phyloP scores from a whole-genome alignment of 2,329 filamentous ascomycete species.

The Annulohypoxylon truncatum region DNA sequence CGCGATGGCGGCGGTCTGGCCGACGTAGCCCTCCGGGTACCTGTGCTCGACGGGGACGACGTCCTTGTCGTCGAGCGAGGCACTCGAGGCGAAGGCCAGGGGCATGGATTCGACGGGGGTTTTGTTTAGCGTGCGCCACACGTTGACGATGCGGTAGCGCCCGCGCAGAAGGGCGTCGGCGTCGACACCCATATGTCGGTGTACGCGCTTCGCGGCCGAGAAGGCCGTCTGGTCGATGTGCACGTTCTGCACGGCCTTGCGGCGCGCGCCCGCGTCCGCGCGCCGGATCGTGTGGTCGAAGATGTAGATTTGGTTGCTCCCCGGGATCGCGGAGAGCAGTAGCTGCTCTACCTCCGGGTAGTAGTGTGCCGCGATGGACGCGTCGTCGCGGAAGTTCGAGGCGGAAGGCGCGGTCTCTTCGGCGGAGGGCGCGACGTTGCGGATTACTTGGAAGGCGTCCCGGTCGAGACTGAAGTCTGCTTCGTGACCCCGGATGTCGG shows the following conservation, averaged over 20 bases:
- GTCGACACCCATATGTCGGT: conserved; percentile 72
- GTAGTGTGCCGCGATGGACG: conserved; percentile 76
- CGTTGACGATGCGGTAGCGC: conserved; percentile 86
- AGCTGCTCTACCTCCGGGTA: conserved; percentile 86
- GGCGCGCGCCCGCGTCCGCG: conserved; percentile 65
- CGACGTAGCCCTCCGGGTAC: conserved; percentile 74
- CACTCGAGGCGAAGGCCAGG: conserved; percentile 75
- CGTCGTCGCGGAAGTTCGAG: conserved; percentile 74
- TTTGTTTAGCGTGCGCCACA: conserved; percentile 77
- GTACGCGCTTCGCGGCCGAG: conserved; percentile 75
- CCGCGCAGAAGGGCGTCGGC: conserved; percentile 73
- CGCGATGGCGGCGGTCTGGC: conserved; percentile 78
- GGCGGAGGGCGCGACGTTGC: conserved; percentile 64
- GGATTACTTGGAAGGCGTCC: conserved; percentile 78
- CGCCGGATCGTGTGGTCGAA: conserved; percentile 94
- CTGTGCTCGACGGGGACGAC: conserved; percentile 79
- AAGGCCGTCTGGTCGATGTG: conserved; percentile 85
- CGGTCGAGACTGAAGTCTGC: conserved; percentile 73
- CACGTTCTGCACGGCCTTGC: conserved; percentile 76
- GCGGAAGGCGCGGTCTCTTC: conserved; percentile 51
- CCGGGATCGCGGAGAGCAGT: conserved; percentile 74
- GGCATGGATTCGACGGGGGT: conserved; percentile 74
- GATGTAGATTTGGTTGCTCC: conserved; percentile 73
- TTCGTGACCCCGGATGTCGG: conserved; percentile 80
- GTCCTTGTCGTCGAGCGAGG: conserved; percentile 70